Conservation (phyloP, 2,329 filamentous ascomycete species). For the Tolypocladium capitatum region DNA sequence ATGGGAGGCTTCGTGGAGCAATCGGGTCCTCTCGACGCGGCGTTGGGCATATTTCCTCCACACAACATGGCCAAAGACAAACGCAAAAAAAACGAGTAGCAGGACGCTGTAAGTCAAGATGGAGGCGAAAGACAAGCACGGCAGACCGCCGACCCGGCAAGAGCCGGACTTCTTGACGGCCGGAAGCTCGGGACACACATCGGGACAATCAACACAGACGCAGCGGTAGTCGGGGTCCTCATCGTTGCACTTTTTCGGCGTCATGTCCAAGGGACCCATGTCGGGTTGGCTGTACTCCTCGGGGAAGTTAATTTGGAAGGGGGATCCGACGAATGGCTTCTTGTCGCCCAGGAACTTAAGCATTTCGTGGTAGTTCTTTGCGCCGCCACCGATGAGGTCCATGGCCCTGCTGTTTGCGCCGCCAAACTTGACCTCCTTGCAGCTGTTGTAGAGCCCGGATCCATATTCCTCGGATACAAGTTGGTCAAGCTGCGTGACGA, state of each 20-base stretch:
- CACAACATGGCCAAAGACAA: constrained; percentile 59
- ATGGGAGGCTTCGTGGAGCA: constrained; percentile 70
- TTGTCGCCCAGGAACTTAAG: constrained; percentile 89
- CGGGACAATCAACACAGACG: constrained; percentile 84
- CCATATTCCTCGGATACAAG: constrained; percentile 76
- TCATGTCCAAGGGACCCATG: constrained; percentile 63
- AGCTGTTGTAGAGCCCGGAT: constrained; percentile 84
- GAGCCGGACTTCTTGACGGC: constrained; percentile 54
- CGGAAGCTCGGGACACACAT: constrained; percentile 71
- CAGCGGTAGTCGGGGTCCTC: constrained; percentile 76
- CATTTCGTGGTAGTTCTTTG: constrained; percentile 76
- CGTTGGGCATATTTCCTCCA: constrained; percentile 61
- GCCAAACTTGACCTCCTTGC: constrained; percentile 97
- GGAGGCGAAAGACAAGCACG: constrained; percentile 85
- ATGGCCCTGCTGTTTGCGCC: constrained; percentile 89
- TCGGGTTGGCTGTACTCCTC: constrained; percentile 44
- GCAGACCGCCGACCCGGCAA: constrained; percentile 77
- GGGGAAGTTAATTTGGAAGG: constrained; percentile 96
- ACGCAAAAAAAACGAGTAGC: constrained; percentile 51
- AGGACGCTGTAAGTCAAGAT: constrained; percentile 74
- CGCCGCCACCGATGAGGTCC: constrained; percentile 89
- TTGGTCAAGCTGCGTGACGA: constrained; percentile 87
- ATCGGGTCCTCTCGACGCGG: constrained; percentile 68
- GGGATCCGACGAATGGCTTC: constrained; percentile 70
- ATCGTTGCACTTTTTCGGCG: constrained; percentile 78